Evolutionary conservation across 768 basidiomycete genomes (phyloP).

Genomic region (Mycena polygramma): DNA sequence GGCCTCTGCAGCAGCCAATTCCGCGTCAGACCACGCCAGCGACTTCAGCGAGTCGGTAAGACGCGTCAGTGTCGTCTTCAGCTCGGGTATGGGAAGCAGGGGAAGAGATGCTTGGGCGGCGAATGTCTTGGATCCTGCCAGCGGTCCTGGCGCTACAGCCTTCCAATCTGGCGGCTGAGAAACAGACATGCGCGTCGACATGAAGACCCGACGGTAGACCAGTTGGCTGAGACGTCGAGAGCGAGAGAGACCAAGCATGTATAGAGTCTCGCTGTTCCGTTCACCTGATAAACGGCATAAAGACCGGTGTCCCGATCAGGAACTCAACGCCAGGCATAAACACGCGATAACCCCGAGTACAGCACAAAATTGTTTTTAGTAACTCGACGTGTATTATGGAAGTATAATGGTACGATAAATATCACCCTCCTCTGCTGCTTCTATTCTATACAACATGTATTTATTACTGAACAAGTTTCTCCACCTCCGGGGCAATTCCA

Average conservation of each 20-base stretch:
- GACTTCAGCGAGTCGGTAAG: conserved; percentile 53
- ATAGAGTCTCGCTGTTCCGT: background rate
- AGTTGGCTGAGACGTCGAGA: conserved; percentile 17
- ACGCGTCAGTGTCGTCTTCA: conserved; percentile 73
- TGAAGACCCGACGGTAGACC: conserved; percentile 21
- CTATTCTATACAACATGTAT: background rate
- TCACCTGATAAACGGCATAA: background rate
- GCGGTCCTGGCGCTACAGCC: conserved; percentile 70
- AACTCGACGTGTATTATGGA: no score
- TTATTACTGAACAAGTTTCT: background rate
- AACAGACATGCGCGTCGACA: conserved; percentile 29
- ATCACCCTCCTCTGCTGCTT: no score
- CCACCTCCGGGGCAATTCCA: conserved; percentile 12
- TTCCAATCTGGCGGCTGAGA: conserved; percentile 77
- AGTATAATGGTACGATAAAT: no score
- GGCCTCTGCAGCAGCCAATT: conserved; percentile 64
- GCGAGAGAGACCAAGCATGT: background rate
- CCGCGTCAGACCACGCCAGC: conserved; percentile 73
- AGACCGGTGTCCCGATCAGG: background rate
- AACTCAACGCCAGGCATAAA: background rate
- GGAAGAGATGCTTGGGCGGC: conserved; percentile 74
- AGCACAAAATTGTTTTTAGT: no score
- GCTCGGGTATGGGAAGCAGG: conserved; percentile 80
- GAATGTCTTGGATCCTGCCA: conserved; percentile 70
- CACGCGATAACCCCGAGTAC: background rate